phyloP scores from a whole-genome alignment of 106 monocot species.

The Allium sativum region DNA sequence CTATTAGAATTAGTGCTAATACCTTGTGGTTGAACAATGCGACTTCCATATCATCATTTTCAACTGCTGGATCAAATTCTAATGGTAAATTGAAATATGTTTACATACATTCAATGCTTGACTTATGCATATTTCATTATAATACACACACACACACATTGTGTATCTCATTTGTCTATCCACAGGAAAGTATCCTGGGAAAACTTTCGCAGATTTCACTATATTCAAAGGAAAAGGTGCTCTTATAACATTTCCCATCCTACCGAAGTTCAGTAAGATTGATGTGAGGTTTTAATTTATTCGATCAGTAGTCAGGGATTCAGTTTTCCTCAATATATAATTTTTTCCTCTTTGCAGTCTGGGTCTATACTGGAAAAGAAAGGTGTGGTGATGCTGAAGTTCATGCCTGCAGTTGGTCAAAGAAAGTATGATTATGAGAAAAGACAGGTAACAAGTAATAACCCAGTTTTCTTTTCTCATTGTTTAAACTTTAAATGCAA shows the following conservation, averaged over 20 bases:
- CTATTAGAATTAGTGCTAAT: background rate
- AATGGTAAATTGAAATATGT: background rate
- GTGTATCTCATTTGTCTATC: background rate
- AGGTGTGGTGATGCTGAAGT: slow-evolving; percentile 57
- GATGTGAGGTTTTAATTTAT: slow-evolving; percentile 31
- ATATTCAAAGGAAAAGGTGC: slow-evolving; percentile 92
- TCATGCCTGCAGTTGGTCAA: slow-evolving; percentile 70
- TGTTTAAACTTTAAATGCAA: too few relatives aligned
- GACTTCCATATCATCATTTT: slow-evolving; percentile 14
- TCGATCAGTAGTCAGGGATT: background rate
- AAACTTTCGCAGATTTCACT: slow-evolving; percentile 34
- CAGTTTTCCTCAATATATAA: background rate
- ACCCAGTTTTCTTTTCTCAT: too few relatives aligned
- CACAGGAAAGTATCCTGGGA: slow-evolving; percentile 27
- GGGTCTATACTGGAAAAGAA: slow-evolving; percentile 35
- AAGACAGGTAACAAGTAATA: slow-evolving; percentile 42
- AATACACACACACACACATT: background rate
- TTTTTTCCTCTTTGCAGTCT: slow-evolving; percentile 26
- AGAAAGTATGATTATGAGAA: slow-evolving; percentile 74
- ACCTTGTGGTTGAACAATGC: slow-evolving; percentile 16
- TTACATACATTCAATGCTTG: background rate
- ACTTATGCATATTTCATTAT: background rate
- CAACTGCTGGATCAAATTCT: slow-evolving; percentile 13
- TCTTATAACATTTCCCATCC: slow-evolving; percentile 33
- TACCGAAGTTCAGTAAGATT: slow-evolving; percentile 45